Conservation (phyloP, 2,329 filamentous ascomycete species). For the Aspergillus sp. region DNA sequence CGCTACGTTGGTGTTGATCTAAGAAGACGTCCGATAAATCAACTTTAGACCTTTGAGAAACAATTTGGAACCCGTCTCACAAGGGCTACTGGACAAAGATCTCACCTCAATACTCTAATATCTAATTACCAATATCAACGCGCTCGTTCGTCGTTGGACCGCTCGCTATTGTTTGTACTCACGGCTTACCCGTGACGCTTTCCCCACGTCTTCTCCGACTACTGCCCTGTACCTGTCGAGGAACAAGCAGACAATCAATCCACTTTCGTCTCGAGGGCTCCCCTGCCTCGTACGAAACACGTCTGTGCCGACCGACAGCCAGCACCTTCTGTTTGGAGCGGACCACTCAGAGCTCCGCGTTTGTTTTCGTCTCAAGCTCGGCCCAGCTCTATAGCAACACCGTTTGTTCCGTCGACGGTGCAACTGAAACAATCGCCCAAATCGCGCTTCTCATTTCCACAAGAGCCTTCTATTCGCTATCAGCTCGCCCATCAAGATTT, state of each 20-base stretch:
- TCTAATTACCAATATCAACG: conserved; percentile 18
- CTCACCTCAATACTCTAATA: conserved; percentile 19
- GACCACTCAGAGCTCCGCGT: conserved; percentile 15
- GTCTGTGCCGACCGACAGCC: conserved; percentile 3
- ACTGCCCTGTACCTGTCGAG: background rate
- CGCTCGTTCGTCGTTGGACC: conserved; percentile 20
- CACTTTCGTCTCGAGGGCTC: conserved; percentile 3
- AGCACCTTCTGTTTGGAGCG: conserved; percentile 10
- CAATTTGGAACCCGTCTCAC: conserved; percentile 1
- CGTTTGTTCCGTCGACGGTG: conserved; percentile 21
- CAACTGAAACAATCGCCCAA: conserved; percentile 18
- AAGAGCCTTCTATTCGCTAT: conserved; percentile 3
- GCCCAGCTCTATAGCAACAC: conserved; percentile 17
- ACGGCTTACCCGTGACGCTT: background rate
- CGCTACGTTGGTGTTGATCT: conserved; percentile 36
- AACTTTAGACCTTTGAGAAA: conserved; percentile 9
- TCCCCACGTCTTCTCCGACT: conserved; percentile 9
- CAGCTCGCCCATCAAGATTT: conserved; percentile 4
- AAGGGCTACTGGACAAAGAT: conserved; percentile 9
- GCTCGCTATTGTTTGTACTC: conserved; percentile 19
- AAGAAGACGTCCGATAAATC: conserved; percentile 6
- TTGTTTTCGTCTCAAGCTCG: conserved; percentile 16
- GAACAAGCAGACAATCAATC: background rate
- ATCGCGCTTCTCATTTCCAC: conserved; percentile 9
- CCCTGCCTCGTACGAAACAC: background rate